These are phyloP conservation scores for Cryptococcus floricola DNA, from an alignment of 1,284 basidiomycete genomes.

Conservation along the genomic window DNA sequence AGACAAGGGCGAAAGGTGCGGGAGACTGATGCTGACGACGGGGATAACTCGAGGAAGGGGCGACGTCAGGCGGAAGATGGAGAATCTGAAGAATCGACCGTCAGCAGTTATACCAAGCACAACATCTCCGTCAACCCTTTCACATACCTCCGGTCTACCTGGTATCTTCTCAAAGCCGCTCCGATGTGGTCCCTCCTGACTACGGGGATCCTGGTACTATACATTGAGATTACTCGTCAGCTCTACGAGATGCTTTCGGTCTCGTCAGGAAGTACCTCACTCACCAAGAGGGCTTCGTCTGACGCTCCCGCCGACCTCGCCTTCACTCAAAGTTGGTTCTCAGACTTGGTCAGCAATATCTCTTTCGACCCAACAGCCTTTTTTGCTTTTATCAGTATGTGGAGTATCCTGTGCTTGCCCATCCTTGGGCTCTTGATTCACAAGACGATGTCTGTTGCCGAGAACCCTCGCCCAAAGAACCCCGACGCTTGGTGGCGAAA, in stretches of 20 bases:
- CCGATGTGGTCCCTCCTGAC: constrained; percentile 12
- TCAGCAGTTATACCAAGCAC: not conserved
- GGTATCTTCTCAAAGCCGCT: constrained; percentile 10
- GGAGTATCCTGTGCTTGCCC: constrained; percentile 14
- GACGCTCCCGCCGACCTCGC: constrained; percentile 3
- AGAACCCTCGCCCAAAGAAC: not conserved
- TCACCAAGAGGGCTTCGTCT: constrained; percentile 3
- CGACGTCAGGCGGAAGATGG: not conserved
- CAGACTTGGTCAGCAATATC: constrained; percentile 4
- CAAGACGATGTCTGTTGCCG: constrained; percentile 3
- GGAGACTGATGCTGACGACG: not conserved
- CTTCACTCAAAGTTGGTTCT: constrained; percentile 12
- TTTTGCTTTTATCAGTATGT: constrained; percentile 14
- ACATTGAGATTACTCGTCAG: constrained; percentile 14
- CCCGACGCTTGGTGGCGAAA: constrained; percentile 3
- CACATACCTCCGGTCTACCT: not conserved
- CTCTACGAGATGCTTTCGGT: constrained; percentile 11
- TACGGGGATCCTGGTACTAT: constrained; percentile 1
- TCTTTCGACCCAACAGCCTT: constrained; percentile 8
- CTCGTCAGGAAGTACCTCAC: constrained; percentile 6
- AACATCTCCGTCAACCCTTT: not conserved
- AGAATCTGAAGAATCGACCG: not conserved
- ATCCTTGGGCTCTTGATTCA: constrained; percentile 9
- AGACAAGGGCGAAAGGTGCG: not conserved
- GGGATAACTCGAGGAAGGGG: too few species aligned